These are phyloP conservation scores for Yamadazyma jaroonii DNA, from an alignment of 1,139 yeast species.

Conservation along the genomic window DNA sequence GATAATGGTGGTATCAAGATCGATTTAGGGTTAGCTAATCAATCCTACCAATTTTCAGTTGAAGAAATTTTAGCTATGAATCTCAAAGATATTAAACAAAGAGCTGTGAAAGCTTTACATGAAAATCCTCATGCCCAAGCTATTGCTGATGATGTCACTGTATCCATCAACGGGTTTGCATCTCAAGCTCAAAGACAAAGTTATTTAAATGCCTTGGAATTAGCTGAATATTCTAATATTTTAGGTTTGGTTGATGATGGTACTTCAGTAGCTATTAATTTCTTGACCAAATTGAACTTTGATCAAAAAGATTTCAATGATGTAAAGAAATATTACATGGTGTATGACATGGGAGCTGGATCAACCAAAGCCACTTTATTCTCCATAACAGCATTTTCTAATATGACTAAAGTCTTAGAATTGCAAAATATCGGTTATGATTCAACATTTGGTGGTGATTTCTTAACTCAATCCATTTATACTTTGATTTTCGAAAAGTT, in stretches of 20 bases:
- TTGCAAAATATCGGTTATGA: constrained; percentile 74
- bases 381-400: constrained; percentile 51
- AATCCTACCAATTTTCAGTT: constrained; percentile 38
- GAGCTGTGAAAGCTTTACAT: constrained; percentile 55
- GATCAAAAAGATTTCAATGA: constrained; percentile 33
- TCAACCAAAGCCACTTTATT: constrained; percentile 84
- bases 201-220: constrained; percentile 65
- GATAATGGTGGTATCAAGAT: constrained; percentile 53
- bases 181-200: constrained; percentile 66
- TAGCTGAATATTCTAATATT: constrained; percentile 62
- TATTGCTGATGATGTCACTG: constrained; percentile 60
- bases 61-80: constrained; percentile 90
- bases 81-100: constrained; percentile 57
- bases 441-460: constrained; percentile 67
- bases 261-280: constrained; percentile 82
- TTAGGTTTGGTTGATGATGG: constrained; percentile 85
- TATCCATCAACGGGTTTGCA: constrained; percentile 77
- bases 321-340: constrained; percentile 57
- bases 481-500: constrained; percentile 60
- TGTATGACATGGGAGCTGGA: constrained; percentile 93
- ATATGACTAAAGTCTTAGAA: constrained; percentile 45
- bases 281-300: constrained; percentile 50
- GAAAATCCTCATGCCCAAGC: constrained; percentile 28
- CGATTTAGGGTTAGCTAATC: constrained; percentile 46
- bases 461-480: constrained; percentile 64